phyloP scores from a whole-genome alignment of 1,139 yeast genomes.

The Protomyces inundatus region DNA sequence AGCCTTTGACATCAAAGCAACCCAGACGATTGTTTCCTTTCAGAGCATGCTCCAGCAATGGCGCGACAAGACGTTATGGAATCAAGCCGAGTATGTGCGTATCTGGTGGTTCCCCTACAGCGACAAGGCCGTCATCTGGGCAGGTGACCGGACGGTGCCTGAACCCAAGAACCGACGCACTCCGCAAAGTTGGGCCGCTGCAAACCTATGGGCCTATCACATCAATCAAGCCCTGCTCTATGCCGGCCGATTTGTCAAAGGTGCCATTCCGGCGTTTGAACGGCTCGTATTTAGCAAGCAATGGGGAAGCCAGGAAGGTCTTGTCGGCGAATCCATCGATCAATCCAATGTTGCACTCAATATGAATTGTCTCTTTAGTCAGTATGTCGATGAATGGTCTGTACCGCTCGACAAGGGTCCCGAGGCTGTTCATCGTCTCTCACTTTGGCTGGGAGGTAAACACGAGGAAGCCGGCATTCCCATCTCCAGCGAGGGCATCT shows the following conservation, averaged over 20 bases:
- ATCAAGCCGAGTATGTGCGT: conserved; percentile 81
- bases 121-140: conserved; percentile 79
- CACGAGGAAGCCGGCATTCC: conserved; percentile 58
- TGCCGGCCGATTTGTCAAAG: conserved; percentile 65
- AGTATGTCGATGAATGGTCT: conserved; percentile 95
- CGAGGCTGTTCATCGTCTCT: conserved; percentile 47
- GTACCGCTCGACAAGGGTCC: conserved; percentile 77
- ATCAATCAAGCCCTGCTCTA: conserved; percentile 55
- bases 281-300: conserved; percentile 77
- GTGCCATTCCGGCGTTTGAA: conserved; percentile 78
- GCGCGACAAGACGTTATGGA: conserved; percentile 62
- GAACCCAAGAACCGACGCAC: conserved; percentile 66
- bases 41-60: conserved; percentile 62
- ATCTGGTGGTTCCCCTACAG: conserved; percentile 98
- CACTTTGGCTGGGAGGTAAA: conserved; percentile 45
- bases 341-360: conserved; percentile 75
- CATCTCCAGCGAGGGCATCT: conserved; percentile 56
- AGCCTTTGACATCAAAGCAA: conserved; percentile 69
- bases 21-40: conserved; percentile 75
- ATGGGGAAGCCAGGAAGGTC: conserved; percentile 51
- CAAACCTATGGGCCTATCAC: conserved; percentile 56
- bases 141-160: conserved; percentile 65
- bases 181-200: conserved; percentile 72
- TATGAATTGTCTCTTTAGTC: conserved; percentile 93
- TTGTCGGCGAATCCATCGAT: conserved; percentile 70